phyloP scores from a whole-genome alignment of 2,329 filamentous ascomycete species.

The Trichophyton simii region DNA sequence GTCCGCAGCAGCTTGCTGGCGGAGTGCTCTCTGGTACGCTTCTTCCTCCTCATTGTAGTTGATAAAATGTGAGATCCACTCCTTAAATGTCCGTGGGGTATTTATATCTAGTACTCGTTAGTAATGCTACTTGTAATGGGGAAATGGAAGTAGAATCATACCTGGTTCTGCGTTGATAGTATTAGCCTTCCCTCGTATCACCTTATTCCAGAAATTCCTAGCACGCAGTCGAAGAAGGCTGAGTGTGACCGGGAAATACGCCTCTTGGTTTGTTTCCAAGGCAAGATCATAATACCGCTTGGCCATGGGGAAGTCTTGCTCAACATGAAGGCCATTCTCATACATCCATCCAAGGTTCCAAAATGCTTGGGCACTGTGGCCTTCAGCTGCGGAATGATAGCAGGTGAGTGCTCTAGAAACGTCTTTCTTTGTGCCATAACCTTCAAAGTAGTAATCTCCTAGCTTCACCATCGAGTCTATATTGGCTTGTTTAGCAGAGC shows the following conservation, averaged over 20 bases:
- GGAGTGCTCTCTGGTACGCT: conserved; percentile 47
- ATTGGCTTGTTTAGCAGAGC: conserved; percentile 84
- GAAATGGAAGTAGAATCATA: conserved; percentile 34
- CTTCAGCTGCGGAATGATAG: conserved; percentile 85
- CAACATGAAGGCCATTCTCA: conserved; percentile 84
- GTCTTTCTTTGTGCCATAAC: conserved; percentile 59
- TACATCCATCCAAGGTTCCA: conserved; percentile 99
- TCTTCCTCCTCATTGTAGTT: conserved; percentile 55
- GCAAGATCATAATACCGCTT: conserved; percentile 94
- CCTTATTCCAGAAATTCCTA: conserved; percentile 85
- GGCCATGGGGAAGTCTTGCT: conserved; percentile 92
- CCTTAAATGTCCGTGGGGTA: conserved; percentile 57
- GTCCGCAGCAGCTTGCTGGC: conserved; percentile 41
- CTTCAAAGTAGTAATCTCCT: conserved; percentile 90
- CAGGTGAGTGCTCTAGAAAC: conserved; percentile 82
- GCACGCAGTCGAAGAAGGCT: conserved; percentile 73
- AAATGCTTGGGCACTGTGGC: conserved; percentile 82
- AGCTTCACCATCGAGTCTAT: conserved; percentile 93
- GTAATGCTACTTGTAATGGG: background rate
- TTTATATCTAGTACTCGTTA: conserved; percentile 13
- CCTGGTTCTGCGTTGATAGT: conserved; percentile 81
- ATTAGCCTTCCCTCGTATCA: conserved; percentile 83
- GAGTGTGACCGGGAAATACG: conserved; percentile 82
- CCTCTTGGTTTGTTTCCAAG: conserved; percentile 79
- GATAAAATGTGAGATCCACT: conserved; percentile 81